phyloP scores from a whole-genome alignment of 2,329 filamentous ascomycete genomes.

The Penicillium oxalicum region DNA sequence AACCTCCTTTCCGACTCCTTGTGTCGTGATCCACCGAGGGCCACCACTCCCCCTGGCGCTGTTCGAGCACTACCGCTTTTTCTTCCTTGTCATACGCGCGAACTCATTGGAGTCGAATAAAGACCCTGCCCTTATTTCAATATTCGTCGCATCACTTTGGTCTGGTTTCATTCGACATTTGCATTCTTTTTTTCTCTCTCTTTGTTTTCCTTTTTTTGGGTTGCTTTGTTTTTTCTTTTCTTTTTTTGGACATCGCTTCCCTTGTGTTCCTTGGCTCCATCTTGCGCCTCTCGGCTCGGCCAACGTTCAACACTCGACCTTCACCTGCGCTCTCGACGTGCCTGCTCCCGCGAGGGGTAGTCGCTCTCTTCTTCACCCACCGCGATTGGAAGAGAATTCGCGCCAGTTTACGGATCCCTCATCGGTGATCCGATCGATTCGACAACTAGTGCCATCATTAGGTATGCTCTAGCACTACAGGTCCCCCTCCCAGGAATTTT shows the following conservation, averaged over 20 bases:
- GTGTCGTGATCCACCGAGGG: no score
- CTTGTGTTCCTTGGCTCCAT: neutral
- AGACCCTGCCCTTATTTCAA: no score
- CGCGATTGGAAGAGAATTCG: constrained; percentile 21
- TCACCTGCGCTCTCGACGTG: neutral
- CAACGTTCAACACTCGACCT: neutral
- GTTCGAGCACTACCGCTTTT: no score
- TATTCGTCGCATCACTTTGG: no score
- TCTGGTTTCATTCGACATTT: no score
- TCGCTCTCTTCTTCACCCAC: constrained; percentile 9
- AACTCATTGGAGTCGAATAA: no score
- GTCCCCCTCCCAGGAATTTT: neutral
- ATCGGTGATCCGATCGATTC: no score
- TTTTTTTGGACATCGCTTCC: neutral
- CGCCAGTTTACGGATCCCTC: constrained; percentile 9
- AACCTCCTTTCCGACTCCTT: neutral
- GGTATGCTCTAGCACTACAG: constrained; percentile 9
- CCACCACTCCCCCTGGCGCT: no score
- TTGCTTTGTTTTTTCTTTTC: neutral
- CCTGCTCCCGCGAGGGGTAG: constrained; percentile 21
- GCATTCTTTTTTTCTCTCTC: neutral
- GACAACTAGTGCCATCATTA: neutral
- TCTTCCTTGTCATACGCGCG: no score
- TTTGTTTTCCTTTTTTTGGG: constrained; percentile 1
- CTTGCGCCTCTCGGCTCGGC: neutral